Base-by-base conservation (phyloP, 202 grass and related monocot genomes). In the Panicum virgatum region DNA sequence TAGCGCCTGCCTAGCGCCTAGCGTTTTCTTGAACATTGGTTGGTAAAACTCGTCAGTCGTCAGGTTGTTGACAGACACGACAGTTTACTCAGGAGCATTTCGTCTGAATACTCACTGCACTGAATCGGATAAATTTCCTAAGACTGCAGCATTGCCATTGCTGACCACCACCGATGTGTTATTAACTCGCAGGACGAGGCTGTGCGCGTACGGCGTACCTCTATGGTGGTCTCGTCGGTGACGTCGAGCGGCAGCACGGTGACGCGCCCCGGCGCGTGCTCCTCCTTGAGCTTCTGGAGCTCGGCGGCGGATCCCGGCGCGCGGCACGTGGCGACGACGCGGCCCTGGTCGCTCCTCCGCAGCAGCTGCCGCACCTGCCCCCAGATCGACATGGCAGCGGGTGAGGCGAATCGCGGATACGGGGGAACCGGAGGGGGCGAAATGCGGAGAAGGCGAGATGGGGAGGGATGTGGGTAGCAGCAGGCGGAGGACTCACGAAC, bases 261-360 rank as follows among this genome's bases (percentile, higher is more conserved):
- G 73, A 98, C 80, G 27, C 85, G 88, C 12, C 48, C 78, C 0
- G 78, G 72, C 62, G 60, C 43, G 78, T 83, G 90, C 53, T 88
- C 83, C 16, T 81, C 66, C 85, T 65, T 86, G 46, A 93, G 78
- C 27, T 85, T 87, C 62, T 79, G 69, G 29, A 95, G 92, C 78
- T 92, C 86, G 6, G 75, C 44, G 50, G 96, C 89, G 6, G 37
- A 25, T 12, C 71, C 85, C 7, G 90, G 90, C 71, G 85, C 65
- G 34, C 92, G 79, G 80, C 96, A 98, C 57, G 92, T 93, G 16
- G 96, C 90, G 57, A 95, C 45, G 71, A 95, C 92, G 61, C 88
- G 84, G 43, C 74, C 88, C 34, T 87, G 22, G 3, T 90, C 80
- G 66, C 66, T 86, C 80, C 72, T 80, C 48, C 78, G 64, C 88